Conservation (phyloP, 306 rosid genomes). For the Abrus precatorius region DNA sequence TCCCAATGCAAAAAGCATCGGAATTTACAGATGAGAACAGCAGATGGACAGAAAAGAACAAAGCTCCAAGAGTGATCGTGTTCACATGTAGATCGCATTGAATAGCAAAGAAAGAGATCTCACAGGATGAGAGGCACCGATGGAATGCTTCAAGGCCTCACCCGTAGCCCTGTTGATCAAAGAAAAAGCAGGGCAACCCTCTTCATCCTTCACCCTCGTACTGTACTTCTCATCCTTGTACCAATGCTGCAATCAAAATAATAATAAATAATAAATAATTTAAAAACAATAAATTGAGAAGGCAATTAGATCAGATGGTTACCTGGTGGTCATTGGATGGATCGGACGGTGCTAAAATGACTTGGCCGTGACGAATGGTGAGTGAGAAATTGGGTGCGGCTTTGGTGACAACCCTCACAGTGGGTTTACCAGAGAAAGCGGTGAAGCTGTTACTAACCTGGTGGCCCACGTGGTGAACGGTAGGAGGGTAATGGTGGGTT, state of each 20-base stretch:
- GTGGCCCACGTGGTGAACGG: conserved; percentile 51
- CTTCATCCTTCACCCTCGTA: conserved; percentile 83
- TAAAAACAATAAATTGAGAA: neutral
- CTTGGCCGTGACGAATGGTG: conserved; percentile 62
- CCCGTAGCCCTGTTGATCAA: conserved; percentile 82
- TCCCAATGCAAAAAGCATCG: conserved; percentile 32
- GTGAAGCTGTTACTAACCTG: neutral
- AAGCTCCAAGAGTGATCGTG: conserved; percentile 12
- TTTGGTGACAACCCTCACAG: conserved; percentile 61
- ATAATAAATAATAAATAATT: neutral
- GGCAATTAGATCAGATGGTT: neutral
- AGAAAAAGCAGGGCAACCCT: conserved; percentile 79
- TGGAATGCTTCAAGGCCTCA: conserved; percentile 82
- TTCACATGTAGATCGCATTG: neutral
- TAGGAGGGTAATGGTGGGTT: conserved; percentile 41
- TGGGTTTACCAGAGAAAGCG: conserved; percentile 48
- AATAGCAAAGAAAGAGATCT: conserved; percentile 18
- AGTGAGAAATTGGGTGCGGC: conserved; percentile 68
- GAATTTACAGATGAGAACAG: conserved; percentile 24
- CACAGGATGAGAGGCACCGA: conserved; percentile 78
- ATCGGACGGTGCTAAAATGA: conserved; percentile 66
- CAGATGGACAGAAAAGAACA: conserved; percentile 19
- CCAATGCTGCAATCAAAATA: conserved; percentile 71
- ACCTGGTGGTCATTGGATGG: conserved; percentile 67
- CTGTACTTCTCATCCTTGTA: conserved; percentile 89